Conservation (phyloP, 1,284 basidiomycete species). For the Ustilago hordei region DNA sequence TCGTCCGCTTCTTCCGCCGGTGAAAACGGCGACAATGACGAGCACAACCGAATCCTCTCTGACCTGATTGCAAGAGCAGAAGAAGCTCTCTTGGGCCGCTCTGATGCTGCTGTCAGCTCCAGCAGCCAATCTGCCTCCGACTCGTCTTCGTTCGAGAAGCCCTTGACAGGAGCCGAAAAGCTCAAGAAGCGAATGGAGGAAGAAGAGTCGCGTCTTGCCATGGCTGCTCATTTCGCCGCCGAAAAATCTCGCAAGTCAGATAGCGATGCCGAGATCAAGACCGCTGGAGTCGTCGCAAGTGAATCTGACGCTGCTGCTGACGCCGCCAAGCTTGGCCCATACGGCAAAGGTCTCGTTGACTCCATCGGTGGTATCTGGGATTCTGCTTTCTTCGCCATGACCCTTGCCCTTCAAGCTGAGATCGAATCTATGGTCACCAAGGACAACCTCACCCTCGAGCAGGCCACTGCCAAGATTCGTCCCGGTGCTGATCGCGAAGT, state of each 20-base stretch:
- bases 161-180: conserved; percentile 22
- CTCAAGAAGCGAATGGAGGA: conserved; percentile 48
- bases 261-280: conserved; percentile 26
- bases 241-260: conserved; percentile 34
- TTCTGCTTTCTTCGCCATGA: conserved; percentile 67
- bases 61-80: conserved; percentile 45
- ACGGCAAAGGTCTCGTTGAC: conserved; percentile 70
- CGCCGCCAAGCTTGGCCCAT: conserved; percentile 46
- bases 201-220: conserved; percentile 41
- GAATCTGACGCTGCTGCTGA: conserved; percentile 6
- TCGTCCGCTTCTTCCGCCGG: background rate
- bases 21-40: conserved; percentile 2
- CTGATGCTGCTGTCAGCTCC: background rate
- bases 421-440: conserved; percentile 39
- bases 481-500: conserved; percentile 38
- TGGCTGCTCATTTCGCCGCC: conserved; percentile 47
- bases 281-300: conserved; percentile 14
- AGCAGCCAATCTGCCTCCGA: background rate
- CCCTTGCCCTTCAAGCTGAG: conserved; percentile 46
- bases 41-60: conserved; percentile 26
- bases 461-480: conserved; percentile 46
- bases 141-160: background rate
- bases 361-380: conserved; percentile 71
- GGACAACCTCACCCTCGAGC: conserved; percentile 52
- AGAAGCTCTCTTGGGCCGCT: conserved; percentile 26